These are phyloP conservation scores for Trichoderma sp. DNA, from an alignment of 2,329 filamentous ascomycete genomes.

Conservation along the genomic window DNA sequence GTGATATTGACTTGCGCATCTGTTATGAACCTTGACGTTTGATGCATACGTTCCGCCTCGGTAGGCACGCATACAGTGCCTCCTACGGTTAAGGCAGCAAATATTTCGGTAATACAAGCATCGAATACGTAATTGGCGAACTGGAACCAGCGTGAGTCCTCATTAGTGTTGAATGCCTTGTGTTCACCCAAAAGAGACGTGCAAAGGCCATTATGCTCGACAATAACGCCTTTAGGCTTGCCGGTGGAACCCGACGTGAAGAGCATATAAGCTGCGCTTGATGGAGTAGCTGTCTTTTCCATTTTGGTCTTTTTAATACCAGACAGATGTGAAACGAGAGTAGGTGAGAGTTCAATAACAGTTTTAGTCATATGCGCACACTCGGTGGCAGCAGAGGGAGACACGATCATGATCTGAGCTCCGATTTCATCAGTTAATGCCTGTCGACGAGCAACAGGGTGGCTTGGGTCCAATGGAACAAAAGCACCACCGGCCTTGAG, in stretches of 20 bases:
- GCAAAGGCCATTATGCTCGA: constrained; percentile 6
- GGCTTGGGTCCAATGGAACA: constrained; percentile 18
- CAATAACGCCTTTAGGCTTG: neutral
- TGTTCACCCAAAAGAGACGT: neutral
- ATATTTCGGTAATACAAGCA: constrained; percentile 13
- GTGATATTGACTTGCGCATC: constrained; percentile 16
- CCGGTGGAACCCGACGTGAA: constrained; percentile 11
- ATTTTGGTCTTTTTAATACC: neutral
- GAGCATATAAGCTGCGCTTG: constrained; percentile 3
- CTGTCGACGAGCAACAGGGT: neutral
- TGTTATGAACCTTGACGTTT: neutral
- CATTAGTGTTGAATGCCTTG: neutral
- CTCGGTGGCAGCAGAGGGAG: neutral
- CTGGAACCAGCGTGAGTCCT: constrained; percentile 12
- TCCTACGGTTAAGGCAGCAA: neutral
- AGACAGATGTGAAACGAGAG: neutral
- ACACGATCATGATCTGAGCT: constrained; percentile 4
- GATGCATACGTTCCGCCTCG: neutral
- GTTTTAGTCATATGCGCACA: neutral
- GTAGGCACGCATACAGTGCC: constrained; percentile 11
- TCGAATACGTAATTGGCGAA: constrained; percentile 20
- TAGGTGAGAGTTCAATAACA: neutral
- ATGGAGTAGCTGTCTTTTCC: too few relatives aligned
- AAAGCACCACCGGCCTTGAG: constrained; percentile 32
- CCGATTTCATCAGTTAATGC: neutral